Evolutionary conservation across 441 rosid genomes (phyloP), one percentile per base, ranked within the genome.

Genomic region (Gossypium trilobum): DNA sequence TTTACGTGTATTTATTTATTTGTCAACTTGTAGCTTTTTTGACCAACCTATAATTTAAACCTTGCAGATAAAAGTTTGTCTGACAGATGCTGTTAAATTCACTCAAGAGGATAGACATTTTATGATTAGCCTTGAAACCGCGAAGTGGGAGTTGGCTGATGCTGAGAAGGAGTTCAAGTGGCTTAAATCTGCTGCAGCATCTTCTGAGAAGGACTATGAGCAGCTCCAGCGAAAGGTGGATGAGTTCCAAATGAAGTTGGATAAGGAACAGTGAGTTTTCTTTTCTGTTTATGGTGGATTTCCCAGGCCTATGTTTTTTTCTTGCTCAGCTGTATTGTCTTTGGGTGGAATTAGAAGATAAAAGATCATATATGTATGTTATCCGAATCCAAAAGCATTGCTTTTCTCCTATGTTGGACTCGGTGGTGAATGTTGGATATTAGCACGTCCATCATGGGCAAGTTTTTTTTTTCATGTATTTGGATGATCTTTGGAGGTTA

Each of bases 91-190:
- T 77, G 71, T 84, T 64, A 84, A 80, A 74, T 69, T 76, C 81
- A 82, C 82, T 68, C 93, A 87, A 82, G 99, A 91, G 82, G 93
- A 89, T 78, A 88, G 87, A 72, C 92, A 82, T 81, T 82, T 91
- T 31, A 79, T 82, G 57, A 65, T 86, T 75, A 83, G 73, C 76
- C 83, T 89, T 56, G 97, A 91, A 86, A 85, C 81, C 70, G 85
- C 88, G 29, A 89, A 85, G 75, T 84, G 91, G 90, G 96, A 95
- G 78, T 83, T 89, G 78, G 85, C 82, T 50, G 96, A 95, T 79
- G 89, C 90, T 1, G 99, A 92, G 83, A 91, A 88, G 83, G 98
- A 92, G 78, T 83, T 84, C 81, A 89, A 88, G 79, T 92, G 95
- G 91, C 85, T 95, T 68, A 95, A 87, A 76, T 85, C 92, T 23